Evolutionary conservation across 306 rosid genomes (phyloP).

Genomic region (Dryas alaskensis): DNA sequence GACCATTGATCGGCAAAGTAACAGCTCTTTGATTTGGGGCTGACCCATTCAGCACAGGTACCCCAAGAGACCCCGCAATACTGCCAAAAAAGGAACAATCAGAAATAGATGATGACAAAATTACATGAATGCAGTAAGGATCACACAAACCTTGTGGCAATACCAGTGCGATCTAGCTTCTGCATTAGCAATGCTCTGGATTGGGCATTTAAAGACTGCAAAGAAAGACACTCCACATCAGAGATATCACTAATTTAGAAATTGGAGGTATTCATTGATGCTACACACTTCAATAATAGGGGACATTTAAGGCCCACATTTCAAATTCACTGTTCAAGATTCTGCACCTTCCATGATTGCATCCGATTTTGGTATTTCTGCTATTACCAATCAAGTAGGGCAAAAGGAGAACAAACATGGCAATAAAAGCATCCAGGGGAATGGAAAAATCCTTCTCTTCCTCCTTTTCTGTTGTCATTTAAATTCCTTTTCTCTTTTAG

Average conservation of each 20-base stretch:
- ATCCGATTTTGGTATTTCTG: background rate
- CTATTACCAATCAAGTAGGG: background rate
- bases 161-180: slow-evolving; percentile 88
- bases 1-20: slow-evolving; percentile 64
- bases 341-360: background rate
- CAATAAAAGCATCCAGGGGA: background rate
- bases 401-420: background rate
- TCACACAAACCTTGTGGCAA: slow-evolving; percentile 68
- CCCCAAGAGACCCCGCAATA: slow-evolving; percentile 62
- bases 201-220: slow-evolving; percentile 93
- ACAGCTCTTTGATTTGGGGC: slow-evolving; percentile 53
- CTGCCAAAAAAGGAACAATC: slow-evolving; percentile 40
- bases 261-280: background rate
- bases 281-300: background rate
- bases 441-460: background rate
- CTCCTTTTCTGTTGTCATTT: background rate
- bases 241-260: background rate
- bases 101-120: slow-evolving; percentile 1
- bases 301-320: background rate
- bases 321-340: background rate
- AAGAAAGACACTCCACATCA: background rate
- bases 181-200: slow-evolving; percentile 94
- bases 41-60: slow-evolving; percentile 66
- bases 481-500: background rate
- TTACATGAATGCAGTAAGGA: slow-evolving; percentile 1